Percentiles rank a stretch among this genome's conserved stretches.
These are phyloP conservation scores for Syncephalastrum racemosum DNA, from an alignment of 371 early-diverging fungal genomes.

Conservation along the genomic window DNA sequence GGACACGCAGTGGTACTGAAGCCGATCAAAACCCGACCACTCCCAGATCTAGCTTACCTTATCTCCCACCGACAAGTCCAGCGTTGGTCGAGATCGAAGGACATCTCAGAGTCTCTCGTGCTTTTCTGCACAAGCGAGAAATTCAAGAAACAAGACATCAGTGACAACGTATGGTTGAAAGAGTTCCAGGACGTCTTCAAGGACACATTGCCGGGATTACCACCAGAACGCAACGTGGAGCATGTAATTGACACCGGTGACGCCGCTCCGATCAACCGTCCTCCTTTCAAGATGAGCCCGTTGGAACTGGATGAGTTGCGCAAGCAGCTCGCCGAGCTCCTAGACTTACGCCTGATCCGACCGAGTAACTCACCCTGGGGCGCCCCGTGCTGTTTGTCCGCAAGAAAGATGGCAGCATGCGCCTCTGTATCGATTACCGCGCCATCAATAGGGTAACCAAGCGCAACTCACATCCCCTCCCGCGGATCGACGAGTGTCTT, in stretches of 20 bases:
- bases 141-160: not conserved
- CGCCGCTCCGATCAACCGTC: constrained; percentile 13
- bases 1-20: not conserved
- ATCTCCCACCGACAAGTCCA: too few relatives aligned
- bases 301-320: constrained; percentile 14
- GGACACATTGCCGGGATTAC: constrained; percentile 8
- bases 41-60: constrained; percentile 1
- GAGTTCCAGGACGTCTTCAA: constrained; percentile 4
- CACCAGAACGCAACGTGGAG: too few relatives aligned
- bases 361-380: constrained; percentile 10
- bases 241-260: constrained; percentile 16
- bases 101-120: too few relatives aligned
- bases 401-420: too few relatives aligned
- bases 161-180: too few relatives aligned
- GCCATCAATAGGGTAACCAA: too few relatives aligned
- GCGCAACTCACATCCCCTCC: too few relatives aligned
- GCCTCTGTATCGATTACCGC: too few relatives aligned
- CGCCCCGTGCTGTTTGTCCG: too few relatives aligned
- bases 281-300: constrained; percentile 19
- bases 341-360: constrained; percentile 5
- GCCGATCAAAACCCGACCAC: not conserved
- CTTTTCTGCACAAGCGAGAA: too few relatives aligned
- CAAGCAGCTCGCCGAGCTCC: constrained; percentile 15
- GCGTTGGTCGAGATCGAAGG: too few relatives aligned
- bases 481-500: too few relatives aligned